phyloP scores from a whole-genome alignment of 192 early-diverging fungal genomes.

The Mycoemilia scoparia region DNA sequence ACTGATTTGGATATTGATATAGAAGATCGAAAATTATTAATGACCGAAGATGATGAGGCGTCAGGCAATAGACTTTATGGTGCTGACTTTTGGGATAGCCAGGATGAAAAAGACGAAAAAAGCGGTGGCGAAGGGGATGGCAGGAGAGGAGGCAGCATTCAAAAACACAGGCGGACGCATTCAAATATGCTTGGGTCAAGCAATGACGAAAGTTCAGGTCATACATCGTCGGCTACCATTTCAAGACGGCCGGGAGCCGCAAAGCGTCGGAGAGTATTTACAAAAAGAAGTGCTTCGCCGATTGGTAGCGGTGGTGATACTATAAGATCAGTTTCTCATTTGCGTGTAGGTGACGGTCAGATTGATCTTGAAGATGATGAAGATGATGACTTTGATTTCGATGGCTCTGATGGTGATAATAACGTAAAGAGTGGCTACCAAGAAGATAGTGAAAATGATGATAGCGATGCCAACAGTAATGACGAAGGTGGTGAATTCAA shows the following conservation, averaged over 20 bases:
- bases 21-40: background rate
- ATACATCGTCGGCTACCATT: conserved; percentile 13
- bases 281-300: conserved; percentile 11
- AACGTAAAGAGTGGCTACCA: conserved; percentile 5
- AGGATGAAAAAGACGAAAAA: conserved; percentile 5
- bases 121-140: conserved; percentile 1
- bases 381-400: conserved; percentile 2
- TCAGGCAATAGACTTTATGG: conserved; percentile 2
- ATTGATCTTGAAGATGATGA: conserved; percentile 15
- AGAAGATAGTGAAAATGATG: conserved; percentile 2
- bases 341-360: conserved; percentile 9
- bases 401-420: conserved; percentile 13
- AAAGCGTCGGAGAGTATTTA: conserved; percentile 12
- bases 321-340: conserved; percentile 9
- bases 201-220: conserved; percentile 17
- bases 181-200: conserved; percentile 4
- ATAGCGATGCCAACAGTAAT: background rate
- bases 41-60: background rate
- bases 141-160: background rate
- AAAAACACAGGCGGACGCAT: conserved; percentile 3
- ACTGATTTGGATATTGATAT: background rate
- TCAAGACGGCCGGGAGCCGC: conserved; percentile 22
- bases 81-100: conserved; percentile 6
- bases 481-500: background rate
- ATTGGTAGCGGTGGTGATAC: conserved; percentile 17